phyloP scores from a whole-genome alignment of 331 rosid genomes.

The Pyrus hybrid region DNA sequence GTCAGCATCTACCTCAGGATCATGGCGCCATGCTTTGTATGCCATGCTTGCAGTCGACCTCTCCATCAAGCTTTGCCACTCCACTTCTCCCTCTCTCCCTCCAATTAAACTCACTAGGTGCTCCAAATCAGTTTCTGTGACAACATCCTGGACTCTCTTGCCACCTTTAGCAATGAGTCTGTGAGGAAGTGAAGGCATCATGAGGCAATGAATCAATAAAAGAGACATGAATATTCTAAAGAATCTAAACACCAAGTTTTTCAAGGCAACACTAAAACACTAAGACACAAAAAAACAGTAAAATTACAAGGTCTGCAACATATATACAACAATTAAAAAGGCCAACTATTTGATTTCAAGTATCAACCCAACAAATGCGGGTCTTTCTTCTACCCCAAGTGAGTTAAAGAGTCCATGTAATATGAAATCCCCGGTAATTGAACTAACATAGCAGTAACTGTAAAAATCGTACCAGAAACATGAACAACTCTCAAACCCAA shows the following conservation, averaged over 20 bases:
- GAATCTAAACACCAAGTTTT: neutral
- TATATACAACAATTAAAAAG: neutral
- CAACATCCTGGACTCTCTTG: conserved; percentile 42
- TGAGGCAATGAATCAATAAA: too few species aligned
- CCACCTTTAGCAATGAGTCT: conserved; percentile 31
- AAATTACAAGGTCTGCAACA: neutral
- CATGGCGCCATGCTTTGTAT: conserved; percentile 95
- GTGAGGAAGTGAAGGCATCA: conserved; percentile 6
- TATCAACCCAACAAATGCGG: neutral
- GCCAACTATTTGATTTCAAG: neutral
- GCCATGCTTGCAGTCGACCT: conserved; percentile 66
- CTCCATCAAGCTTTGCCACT: conserved; percentile 90
- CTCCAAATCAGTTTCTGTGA: conserved; percentile 69
- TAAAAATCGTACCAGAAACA: neutral
- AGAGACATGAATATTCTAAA: too few species aligned
- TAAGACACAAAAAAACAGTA: neutral
- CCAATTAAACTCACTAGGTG: conserved; percentile 68
- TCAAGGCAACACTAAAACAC: neutral
- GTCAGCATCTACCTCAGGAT: conserved; percentile 64
- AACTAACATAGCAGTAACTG: too few species aligned
- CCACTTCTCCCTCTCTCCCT: conserved; percentile 67
- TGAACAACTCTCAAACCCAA: neutral
- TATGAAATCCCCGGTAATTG: too few species aligned
- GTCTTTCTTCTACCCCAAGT: neutral
- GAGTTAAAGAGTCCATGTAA: neutral